Base-by-base conservation (phyloP, 768 basidiomycete species). In the Chiua virens region DNA sequence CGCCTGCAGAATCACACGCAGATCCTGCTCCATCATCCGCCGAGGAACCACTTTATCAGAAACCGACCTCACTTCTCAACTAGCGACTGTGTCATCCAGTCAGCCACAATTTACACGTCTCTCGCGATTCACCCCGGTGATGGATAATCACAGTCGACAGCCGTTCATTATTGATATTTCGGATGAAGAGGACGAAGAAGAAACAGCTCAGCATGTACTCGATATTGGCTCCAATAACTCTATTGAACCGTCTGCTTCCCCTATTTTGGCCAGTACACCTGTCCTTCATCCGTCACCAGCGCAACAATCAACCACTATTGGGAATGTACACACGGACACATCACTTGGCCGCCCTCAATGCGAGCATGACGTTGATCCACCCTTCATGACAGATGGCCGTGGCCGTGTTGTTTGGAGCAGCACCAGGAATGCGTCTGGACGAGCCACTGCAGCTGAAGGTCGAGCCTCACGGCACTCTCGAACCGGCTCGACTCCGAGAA, bases 301-400 rank as follows among this genome's bases (percentile, higher is more conserved):
- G 35, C 51, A 41, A 27, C 53, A 39, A 17, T 23, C 40, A 27
- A 15, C 45, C 6, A 3, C 36, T 13, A 37, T 28, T 18, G 48
- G 25, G 22, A 36, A 32, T 37, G 10, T 35, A 36, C 56, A 39
- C 10, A 13, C 42, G 11, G 59, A 61, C 14, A 13, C 39, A 9
- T 37, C 51, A 10, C 36, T 3, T 36, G 10, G 34, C 35, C 64
- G 49, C 42, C 56, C 53, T 35, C 67, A 57, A 40, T 57, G 61
- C 45, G 67, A 72, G 44, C 71, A 71, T 43, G 65, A 73, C 15
- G 37, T 57, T 17, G 73, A 76, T 25, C 79, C 81, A 27, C 76
- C 79, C 8, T 85, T 85, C 58, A 71, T 82, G 51, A 85, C 84
- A 14, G 84, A 86, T 63, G 83, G 83, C 23, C 74, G 84, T 41